Evolutionary conservation across 441 rosid genomes (phyloP).

Genomic region (Macaranga tanarius): DNA sequence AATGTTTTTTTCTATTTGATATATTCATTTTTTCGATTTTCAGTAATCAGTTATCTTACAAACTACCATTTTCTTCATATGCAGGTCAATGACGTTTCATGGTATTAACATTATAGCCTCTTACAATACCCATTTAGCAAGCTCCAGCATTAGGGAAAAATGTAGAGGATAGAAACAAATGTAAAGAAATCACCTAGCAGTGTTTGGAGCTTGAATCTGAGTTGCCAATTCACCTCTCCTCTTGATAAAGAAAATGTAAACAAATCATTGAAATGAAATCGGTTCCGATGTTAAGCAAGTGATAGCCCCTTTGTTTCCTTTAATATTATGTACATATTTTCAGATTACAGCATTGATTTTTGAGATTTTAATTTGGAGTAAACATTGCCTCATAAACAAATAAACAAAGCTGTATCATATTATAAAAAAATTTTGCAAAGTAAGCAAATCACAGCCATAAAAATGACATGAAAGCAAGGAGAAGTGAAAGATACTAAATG

Average conservation of each 20-base stretch:
- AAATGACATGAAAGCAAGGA: background rate
- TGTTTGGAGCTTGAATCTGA: too few species aligned
- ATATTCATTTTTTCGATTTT: background rate
- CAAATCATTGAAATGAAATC: conserved; percentile 1
- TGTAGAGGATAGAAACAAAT: background rate
- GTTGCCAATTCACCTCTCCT: too few species aligned
- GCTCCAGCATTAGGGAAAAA: background rate
- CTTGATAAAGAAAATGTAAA: background rate
- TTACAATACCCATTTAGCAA: background rate
- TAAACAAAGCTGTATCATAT: too few species aligned
- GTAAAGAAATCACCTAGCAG: background rate
- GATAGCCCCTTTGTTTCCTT: too few species aligned
- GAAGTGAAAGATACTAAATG: background rate
- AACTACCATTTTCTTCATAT: background rate
- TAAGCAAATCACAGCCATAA: too few species aligned
- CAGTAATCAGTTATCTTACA: background rate
- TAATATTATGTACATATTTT: background rate
- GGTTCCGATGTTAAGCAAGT: background rate
- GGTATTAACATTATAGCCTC: conserved; percentile 4
- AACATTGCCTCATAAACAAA: too few species aligned
- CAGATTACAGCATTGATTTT: background rate
- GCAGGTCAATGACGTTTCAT: conserved; percentile 15
- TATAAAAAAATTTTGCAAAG: too few species aligned
- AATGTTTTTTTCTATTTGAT: background rate
- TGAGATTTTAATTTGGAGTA: background rate